phyloP scores from a whole-genome alignment of 176 grass and related monocot species.

The Oryza officinalis region DNA sequence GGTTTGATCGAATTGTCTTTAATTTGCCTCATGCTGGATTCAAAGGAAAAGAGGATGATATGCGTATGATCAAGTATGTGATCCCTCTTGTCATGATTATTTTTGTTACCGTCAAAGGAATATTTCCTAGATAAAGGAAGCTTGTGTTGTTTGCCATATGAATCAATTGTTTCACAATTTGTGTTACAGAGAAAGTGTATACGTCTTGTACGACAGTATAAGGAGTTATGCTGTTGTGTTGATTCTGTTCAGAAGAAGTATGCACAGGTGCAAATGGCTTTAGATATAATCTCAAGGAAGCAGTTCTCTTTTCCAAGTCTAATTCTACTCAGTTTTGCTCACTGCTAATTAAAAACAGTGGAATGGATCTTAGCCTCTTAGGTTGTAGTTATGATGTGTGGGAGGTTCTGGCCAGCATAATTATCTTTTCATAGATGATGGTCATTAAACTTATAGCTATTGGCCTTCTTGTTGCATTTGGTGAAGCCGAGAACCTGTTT shows the following conservation, averaged over 20 bases:
- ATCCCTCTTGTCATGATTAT: not conserved
- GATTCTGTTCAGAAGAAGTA: not conserved
- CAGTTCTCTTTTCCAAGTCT: not conserved
- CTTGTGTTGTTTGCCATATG: not conserved
- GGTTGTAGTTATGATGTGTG: not conserved
- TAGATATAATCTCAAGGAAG: not conserved
- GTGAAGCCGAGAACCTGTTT: not conserved
- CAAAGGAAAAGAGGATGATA: constrained; percentile 37
- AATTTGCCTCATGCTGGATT: constrained; percentile 72
- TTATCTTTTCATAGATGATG: not conserved
- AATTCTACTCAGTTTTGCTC: not conserved
- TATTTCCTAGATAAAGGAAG: not conserved
- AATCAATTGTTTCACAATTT: not conserved
- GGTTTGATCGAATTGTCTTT: constrained; percentile 63
- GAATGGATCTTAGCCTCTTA: not conserved
- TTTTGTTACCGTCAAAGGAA: not conserved
- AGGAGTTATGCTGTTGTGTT: not conserved
- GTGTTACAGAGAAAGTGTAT: not conserved
- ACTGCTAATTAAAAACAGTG: not conserved
- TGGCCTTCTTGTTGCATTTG: not conserved
- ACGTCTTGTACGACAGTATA: not conserved
- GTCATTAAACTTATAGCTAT: not conserved
- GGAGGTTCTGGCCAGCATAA: not conserved
- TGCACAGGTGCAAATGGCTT: not conserved
- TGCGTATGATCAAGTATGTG: constrained; percentile 54